Conservation (phyloP, 345 rosid genomes). For the Lepidium aucheri region DNA sequence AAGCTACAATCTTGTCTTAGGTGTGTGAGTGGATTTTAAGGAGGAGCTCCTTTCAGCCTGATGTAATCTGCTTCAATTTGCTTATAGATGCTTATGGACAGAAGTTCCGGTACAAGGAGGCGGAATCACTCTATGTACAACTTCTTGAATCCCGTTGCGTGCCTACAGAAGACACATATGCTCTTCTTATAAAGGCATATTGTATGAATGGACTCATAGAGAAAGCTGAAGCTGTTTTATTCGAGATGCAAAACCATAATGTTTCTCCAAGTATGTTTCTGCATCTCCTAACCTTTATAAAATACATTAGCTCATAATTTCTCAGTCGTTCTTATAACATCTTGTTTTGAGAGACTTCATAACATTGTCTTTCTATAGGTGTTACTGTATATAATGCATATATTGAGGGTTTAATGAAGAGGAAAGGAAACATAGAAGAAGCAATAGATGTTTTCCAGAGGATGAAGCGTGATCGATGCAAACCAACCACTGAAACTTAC, state of each 20-base stretch:
- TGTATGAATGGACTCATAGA: slow-evolving; percentile 48
- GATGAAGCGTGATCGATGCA: slow-evolving; percentile 68
- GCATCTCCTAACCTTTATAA: neutral
- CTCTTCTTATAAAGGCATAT: slow-evolving; percentile 74
- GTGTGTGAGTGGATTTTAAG: slow-evolving; percentile 76
- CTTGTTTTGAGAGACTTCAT: neutral
- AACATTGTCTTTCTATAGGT: slow-evolving; percentile 34
- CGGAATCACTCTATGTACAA: slow-evolving; percentile 58
- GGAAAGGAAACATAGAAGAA: slow-evolving; percentile 49
- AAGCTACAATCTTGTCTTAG: slow-evolving; percentile 30
- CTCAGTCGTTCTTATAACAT: neutral
- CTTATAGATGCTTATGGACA: slow-evolving; percentile 87
- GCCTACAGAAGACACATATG: slow-evolving; percentile 88
- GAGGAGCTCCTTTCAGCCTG: slow-evolving; percentile 76
- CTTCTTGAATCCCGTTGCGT: slow-evolving; percentile 70
- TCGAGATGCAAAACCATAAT: slow-evolving; percentile 68
- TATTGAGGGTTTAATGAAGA: slow-evolving; percentile 73
- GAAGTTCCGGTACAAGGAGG: slow-evolving; percentile 53
- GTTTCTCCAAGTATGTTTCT: slow-evolving; percentile 65
- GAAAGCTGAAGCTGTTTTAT: slow-evolving; percentile 69
- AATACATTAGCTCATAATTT: neutral
- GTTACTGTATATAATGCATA: slow-evolving; percentile 71
- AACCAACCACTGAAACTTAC: slow-evolving; percentile 69
- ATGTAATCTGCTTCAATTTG: slow-evolving; percentile 80
- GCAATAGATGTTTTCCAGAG: slow-evolving; percentile 59